Evolutionary conservation across 148 eudicot species (phyloP).

Genomic region (Pharnaceum exiguum): DNA sequence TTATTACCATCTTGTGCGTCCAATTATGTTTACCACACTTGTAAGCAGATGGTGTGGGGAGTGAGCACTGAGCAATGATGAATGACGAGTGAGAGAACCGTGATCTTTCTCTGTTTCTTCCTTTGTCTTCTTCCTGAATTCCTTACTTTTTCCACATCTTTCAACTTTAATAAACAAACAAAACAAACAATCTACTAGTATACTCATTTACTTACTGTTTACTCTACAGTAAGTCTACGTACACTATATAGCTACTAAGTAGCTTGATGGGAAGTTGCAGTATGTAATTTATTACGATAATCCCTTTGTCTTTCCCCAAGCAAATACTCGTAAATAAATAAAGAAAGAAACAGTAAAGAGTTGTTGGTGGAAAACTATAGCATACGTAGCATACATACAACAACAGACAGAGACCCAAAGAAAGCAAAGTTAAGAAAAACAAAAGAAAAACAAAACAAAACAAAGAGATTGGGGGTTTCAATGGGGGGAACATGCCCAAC

Average conservation of each 20-base stretch:
- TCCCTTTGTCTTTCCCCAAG: constrained; percentile 24
- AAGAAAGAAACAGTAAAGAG: background rate
- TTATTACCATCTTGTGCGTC: too few relatives aligned
- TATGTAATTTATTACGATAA: constrained; percentile 1
- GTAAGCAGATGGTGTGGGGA: background rate
- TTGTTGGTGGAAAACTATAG: too few relatives aligned
- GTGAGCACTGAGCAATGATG: too few relatives aligned
- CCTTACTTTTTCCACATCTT: too few relatives aligned
- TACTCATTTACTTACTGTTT: too few relatives aligned
- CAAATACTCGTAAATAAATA: constrained; percentile 16
- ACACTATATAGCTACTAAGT: background rate
- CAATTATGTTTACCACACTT: too few relatives aligned
- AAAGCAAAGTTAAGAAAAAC: background rate
- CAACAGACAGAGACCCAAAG: background rate
- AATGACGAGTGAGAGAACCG: background rate
- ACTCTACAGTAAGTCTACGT: too few relatives aligned
- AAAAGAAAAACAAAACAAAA: background rate
- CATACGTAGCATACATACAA: too few relatives aligned
- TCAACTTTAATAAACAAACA: too few relatives aligned
- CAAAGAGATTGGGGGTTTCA: constrained; percentile 28
- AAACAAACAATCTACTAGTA: too few relatives aligned
- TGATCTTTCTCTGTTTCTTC: background rate
- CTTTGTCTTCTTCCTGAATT: background rate
- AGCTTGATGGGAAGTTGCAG: background rate
- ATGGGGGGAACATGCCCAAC: constrained; percentile 56